Evolutionary conservation across 2,329 filamentous ascomycete species (phyloP).

Genomic region (Penicillium sp.): DNA sequence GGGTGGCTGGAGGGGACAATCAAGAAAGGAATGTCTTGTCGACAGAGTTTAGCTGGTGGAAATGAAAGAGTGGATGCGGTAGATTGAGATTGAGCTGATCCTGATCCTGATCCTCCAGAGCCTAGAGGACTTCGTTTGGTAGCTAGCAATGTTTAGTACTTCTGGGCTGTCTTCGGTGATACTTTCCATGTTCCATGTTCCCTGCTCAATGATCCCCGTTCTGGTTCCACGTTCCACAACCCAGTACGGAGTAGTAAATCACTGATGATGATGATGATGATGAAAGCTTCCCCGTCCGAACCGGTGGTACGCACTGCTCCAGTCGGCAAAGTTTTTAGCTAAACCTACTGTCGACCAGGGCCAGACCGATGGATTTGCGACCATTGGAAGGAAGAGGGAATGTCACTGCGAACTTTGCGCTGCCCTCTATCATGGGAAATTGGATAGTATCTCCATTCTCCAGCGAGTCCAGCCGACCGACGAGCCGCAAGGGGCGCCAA

Average conservation of each 20-base stretch:
- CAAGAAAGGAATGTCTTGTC: conserved; percentile 20
- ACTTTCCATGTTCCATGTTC: background rate
- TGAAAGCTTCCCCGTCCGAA: conserved; percentile 4
- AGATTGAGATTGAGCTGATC: background rate
- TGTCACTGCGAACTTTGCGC: background rate
- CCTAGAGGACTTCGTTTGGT: background rate
- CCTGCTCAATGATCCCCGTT: background rate
- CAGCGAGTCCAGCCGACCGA: conserved; percentile 7
- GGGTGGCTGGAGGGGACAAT: background rate
- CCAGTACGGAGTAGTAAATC: background rate
- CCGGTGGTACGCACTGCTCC: conserved; percentile 4
- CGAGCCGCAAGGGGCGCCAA: conserved; percentile 22
- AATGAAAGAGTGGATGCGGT: conserved; percentile 15
- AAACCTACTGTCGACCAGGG: background rate
- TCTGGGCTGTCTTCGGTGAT: background rate
- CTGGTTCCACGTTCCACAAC: background rate
- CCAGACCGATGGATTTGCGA: background rate
- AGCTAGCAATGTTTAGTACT: background rate
- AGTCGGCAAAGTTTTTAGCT: conserved; percentile 4
- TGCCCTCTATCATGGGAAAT: background rate
- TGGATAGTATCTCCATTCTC: background rate
- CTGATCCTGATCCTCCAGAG: background rate
- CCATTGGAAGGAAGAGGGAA: background rate
- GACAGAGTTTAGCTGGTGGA: conserved; percentile 21
- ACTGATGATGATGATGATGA: background rate